Base-by-base conservation (phyloP, 352 stramenopile genomes). In the Phytophthora meadii region DNA sequence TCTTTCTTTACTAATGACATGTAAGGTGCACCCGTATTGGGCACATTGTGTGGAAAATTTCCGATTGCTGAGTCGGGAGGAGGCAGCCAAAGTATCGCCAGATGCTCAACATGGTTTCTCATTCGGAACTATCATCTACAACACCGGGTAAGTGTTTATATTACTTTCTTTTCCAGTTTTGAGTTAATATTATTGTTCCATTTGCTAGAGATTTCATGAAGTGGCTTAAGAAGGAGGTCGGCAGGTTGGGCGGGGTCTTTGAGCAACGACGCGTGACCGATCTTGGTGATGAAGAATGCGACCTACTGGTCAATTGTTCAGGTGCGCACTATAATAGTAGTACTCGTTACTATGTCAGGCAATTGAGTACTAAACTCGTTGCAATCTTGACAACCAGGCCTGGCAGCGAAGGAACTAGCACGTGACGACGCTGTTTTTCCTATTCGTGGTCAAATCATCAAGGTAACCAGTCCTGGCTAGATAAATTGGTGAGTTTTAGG, bases 81-180 rank as follows among this genome's bases (percentile, higher is more conserved):
- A 92, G 49, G 81, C 76, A 5, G 40, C 32, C 0, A 41, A 68
- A 6, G 71, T 87, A 45, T 73, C 65, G 5, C 63, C 79, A 0
- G 77, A 70, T 24, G 78, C 79, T 11, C 67, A 68, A 3, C 81
- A 90, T 41, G 83, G 83, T 28, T 84, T 70, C 39, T 54, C 75
- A 40, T 88, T 88, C 51, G 65, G 66, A 41, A 86, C 83, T 14
- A 78, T 90, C 61, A 82, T 92, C 55, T 90, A 88, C 77, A 88
- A 84, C 44, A 78, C 81, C 45, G 53, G 45, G 65, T 72, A 55
- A 15, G 36, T 42, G 8, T 4, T 14, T 36, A 4, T 0, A 2
- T 14, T 36, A 9, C 30, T 36, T 36, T 36, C 22, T 22, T 36
- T 36, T 12, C 27, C 30, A 36, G 30, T 8, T 10, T 11, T 36